phyloP scores from a whole-genome alignment of 257 asterid genomes.

The Scutellaria minor region DNA sequence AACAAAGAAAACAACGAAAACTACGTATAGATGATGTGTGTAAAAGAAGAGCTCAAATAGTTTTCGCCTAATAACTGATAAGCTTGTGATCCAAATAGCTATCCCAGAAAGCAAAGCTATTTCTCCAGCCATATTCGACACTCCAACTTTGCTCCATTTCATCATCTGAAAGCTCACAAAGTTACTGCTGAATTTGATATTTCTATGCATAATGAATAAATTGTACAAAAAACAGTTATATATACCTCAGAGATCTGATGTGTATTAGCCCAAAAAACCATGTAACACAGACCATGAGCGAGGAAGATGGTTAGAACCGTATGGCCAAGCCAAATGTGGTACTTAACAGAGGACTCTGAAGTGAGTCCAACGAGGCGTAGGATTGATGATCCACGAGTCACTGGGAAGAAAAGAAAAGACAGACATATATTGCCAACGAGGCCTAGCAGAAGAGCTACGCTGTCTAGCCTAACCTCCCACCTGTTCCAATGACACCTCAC shows the following conservation, averaged over 20 bases:
- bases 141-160: slow-evolving; percentile 41
- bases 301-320: slow-evolving; percentile 39
- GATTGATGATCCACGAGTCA: slow-evolving; percentile 49
- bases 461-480: slow-evolving; percentile 53
- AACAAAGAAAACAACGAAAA: slow-evolving; percentile 40
- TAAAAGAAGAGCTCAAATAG: slow-evolving; percentile 50
- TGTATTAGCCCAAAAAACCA: slow-evolving; percentile 43
- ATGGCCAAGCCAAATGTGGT: slow-evolving; percentile 56
- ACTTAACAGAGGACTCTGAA: slow-evolving; percentile 49
- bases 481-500: slow-evolving; percentile 27
- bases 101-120: slow-evolving; percentile 45
- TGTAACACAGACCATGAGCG: slow-evolving; percentile 46
- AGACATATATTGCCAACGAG: slow-evolving; percentile 50
- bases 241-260: slow-evolving; percentile 45
- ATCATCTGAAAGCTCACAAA: slow-evolving; percentile 41
- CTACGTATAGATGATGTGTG: slow-evolving; percentile 52
- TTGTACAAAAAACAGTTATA: neutral
- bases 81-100: slow-evolving; percentile 48
- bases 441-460: slow-evolving; percentile 49
- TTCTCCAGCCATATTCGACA: slow-evolving; percentile 56
- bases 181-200: neutral
- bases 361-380: slow-evolving; percentile 43
- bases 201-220: neutral
- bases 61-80: slow-evolving; percentile 38
- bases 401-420: slow-evolving; percentile 54